These are phyloP conservation scores for Nothophaeocryptopus gaeumannii DNA, from an alignment of 2,329 filamentous ascomycete species.

Conservation along the genomic window DNA sequence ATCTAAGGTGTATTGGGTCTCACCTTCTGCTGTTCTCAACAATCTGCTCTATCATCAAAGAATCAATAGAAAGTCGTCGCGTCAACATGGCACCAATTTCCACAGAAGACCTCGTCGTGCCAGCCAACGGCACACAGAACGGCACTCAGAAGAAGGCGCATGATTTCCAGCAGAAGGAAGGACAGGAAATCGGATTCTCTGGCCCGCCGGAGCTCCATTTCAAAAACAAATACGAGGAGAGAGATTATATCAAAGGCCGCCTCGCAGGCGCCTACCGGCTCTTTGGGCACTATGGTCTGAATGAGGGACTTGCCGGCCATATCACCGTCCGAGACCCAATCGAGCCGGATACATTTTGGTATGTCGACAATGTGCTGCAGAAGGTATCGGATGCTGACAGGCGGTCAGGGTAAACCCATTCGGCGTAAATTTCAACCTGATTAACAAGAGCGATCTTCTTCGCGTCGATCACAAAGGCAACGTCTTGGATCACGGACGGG, in stretches of 20 bases:
- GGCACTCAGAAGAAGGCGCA: constrained; percentile 7
- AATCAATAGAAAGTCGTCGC: not conserved
- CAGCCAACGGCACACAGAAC: not conserved
- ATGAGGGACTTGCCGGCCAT: constrained; percentile 36
- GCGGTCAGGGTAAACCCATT: constrained; percentile 35
- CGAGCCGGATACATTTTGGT: constrained; percentile 34
- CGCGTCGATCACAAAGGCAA: constrained; percentile 39
- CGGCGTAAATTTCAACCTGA: constrained; percentile 35
- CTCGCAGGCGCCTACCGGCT: constrained; percentile 39
- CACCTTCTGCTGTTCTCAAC: not conserved
- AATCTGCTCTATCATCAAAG: not conserved
- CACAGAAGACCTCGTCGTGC: constrained; percentile 3
- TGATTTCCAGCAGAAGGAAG: constrained; percentile 10
- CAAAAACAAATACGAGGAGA: constrained; percentile 26
- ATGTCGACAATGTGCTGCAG: too few relatives aligned
- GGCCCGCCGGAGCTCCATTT: constrained; percentile 15
- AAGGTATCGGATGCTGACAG: not conserved
- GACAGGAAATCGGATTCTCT: constrained; percentile 15
- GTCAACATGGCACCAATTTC: constrained; percentile 14
- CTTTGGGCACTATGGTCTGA: constrained; percentile 36
- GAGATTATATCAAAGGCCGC: constrained; percentile 37
- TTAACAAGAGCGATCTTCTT: constrained; percentile 41
- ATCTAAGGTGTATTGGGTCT: not conserved
- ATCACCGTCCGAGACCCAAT: constrained; percentile 40
- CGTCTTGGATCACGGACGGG: constrained; percentile 34